Evolutionary conservation across 2,329 filamentous ascomycete genomes (phyloP).

Genomic region (Fusarium buharicum): DNA sequence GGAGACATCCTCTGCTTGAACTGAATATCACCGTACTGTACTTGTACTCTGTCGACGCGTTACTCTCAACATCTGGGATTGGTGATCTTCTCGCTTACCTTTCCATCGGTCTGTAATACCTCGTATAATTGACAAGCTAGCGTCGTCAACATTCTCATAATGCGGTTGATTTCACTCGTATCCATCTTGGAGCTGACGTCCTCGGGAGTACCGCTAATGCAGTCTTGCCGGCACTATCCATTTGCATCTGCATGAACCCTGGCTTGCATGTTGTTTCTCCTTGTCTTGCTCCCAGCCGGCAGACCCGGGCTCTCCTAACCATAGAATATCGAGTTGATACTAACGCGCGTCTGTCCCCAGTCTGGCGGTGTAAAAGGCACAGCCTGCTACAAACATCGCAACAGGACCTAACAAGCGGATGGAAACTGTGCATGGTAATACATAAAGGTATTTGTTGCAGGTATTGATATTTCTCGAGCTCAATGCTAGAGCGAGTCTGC

Average conservation of each 20-base stretch:
- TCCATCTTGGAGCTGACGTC: background rate
- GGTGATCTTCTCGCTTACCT: background rate
- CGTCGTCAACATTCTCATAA: slow-evolving; percentile 7
- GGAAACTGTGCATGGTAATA: no score
- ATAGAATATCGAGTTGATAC: background rate
- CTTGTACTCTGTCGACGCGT: background rate
- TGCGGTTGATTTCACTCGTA: slow-evolving; percentile 26
- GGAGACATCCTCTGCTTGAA: background rate
- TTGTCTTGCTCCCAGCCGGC: background rate
- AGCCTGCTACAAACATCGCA: no score
- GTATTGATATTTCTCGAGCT: no score
- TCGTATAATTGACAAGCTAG: slow-evolving; percentile 15
- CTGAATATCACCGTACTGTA: background rate
- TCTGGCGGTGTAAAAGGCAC: no score
- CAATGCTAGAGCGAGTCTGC: no score
- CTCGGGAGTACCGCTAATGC: slow-evolving; percentile 5
- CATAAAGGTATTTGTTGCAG: no score
- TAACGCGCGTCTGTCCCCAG: no score
- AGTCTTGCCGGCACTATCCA: background rate
- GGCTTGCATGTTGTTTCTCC: background rate
- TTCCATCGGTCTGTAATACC: background rate
- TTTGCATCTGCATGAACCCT: background rate
- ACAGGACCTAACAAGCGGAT: no score
- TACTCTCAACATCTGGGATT: background rate
- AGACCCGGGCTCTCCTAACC: background rate